phyloP scores from a whole-genome alignment of 371 early-diverging fungal genomes.

The Rhizopus stolonifer region DNA sequence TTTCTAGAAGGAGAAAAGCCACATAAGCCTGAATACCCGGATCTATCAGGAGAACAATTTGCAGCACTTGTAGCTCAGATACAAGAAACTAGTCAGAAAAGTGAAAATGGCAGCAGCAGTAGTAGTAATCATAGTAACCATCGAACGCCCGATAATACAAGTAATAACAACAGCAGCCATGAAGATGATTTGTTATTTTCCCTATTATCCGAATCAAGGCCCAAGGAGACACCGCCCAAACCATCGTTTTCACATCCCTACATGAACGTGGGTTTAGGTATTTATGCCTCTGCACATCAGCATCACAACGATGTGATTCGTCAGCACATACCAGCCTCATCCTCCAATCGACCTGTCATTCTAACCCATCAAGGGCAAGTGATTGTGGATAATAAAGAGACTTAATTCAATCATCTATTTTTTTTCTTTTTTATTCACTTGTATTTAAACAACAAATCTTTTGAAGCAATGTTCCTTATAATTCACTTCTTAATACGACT shows the following conservation, averaged over 20 bases:
- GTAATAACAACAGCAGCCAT: neutral
- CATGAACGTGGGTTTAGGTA: constrained; percentile 49
- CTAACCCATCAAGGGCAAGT: constrained; percentile 29
- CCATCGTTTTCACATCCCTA: constrained; percentile 21
- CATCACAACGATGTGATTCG: constrained; percentile 51
- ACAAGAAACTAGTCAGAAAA: constrained; percentile 12
- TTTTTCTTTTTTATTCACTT: no score
- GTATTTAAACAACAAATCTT: no score
- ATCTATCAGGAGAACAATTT: constrained; percentile 10
- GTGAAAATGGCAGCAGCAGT: constrained; percentile 1
- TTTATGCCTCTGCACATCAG: constrained; percentile 56
- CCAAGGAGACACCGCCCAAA: constrained; percentile 14
- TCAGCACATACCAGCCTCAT: constrained; percentile 36
- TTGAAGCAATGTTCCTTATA: no score
- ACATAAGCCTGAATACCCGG: neutral
- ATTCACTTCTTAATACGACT: no score
- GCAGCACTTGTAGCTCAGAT: constrained; percentile 28
- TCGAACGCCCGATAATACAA: no score
- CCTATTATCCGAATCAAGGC: constrained; percentile 15
- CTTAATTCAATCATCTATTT: no score
- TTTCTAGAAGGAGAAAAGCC: constrained; percentile 2
- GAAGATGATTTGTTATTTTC: constrained; percentile 16
- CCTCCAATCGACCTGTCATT: constrained; percentile 19
- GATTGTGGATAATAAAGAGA: constrained; percentile 3
- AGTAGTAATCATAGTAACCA: neutral